Conservation (phyloP, 1,284 basidiomycete genomes). For the Cryptococcus amylolentus region DNA sequence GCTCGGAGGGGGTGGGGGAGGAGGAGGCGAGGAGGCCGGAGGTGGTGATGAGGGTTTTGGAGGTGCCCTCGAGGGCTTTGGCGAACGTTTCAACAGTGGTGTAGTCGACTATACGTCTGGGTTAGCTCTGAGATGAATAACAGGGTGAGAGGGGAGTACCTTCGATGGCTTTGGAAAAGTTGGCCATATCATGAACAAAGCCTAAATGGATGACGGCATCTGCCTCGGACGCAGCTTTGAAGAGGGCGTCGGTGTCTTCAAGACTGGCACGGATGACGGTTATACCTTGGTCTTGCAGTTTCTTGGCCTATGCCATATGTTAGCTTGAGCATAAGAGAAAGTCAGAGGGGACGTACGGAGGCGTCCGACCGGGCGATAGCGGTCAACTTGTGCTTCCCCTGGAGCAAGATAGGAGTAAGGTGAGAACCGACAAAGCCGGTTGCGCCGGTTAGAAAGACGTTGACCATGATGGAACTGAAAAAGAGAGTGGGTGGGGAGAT, state of each 20-base stretch:
- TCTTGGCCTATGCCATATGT: slow-evolving; percentile 1
- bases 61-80: slow-evolving; percentile 19
- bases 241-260: slow-evolving; percentile 25
- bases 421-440: slow-evolving; percentile 29
- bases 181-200: slow-evolving; percentile 24
- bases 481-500: too few species aligned
- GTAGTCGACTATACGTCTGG: slow-evolving; percentile 4
- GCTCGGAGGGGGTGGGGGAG: background rate
- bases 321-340: background rate
- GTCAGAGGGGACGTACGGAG: slow-evolving; percentile 12
- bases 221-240: slow-evolving; percentile 16
- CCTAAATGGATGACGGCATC: slow-evolving; percentile 38
- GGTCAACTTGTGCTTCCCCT: slow-evolving; percentile 24
- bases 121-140: too few species aligned
- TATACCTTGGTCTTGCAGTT: slow-evolving; percentile 19
- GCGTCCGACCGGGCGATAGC: slow-evolving; percentile 29
- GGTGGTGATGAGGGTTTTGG: slow-evolving; percentile 25
- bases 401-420: slow-evolving; percentile 22
- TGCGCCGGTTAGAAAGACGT: slow-evolving; percentile 19
- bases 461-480: too few species aligned
- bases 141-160: slow-evolving; percentile 2
- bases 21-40: slow-evolving; percentile 1
- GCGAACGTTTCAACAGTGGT: slow-evolving; percentile 20
- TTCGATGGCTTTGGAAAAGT: slow-evolving; percentile 6
- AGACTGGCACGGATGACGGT: slow-evolving; percentile 18